Percentiles rank a stretch among this genome's conserved stretches.
phyloP scores from a whole-genome alignment of 345 rosid species.

The Hevea brasiliensis region DNA sequence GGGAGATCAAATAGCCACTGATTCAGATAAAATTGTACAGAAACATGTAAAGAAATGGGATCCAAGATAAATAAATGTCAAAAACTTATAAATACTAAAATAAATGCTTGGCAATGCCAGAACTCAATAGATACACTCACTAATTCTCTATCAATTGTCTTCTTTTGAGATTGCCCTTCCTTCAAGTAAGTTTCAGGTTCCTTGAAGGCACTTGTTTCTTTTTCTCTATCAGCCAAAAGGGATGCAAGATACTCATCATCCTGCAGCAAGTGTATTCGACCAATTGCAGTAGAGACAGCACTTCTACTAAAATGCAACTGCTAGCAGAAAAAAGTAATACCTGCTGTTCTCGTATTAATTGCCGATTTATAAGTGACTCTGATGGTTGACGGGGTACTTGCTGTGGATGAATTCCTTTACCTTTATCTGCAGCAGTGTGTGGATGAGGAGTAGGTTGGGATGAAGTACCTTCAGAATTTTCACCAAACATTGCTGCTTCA shows the following conservation, averaged over 20 bases:
- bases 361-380: slow-evolving; percentile 21
- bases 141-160: slow-evolving; percentile 34
- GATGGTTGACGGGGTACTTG: slow-evolving; percentile 26
- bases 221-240: slow-evolving; percentile 42
- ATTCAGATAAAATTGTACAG: slow-evolving; percentile 3
- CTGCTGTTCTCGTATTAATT: slow-evolving; percentile 39
- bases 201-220: slow-evolving; percentile 33
- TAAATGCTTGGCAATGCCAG: neutral
- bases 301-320: slow-evolving; percentile 11
- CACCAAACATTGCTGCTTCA: slow-evolving; percentile 59
- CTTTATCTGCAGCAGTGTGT: slow-evolving; percentile 19
- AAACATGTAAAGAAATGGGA: neutral
- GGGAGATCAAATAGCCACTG: neutral
- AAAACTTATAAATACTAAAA: neutral
- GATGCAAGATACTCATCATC: slow-evolving; percentile 45
- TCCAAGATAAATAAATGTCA: neutral
- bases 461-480: slow-evolving; percentile 37
- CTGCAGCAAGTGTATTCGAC: slow-evolving; percentile 27
- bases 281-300: slow-evolving; percentile 10
- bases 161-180: slow-evolving; percentile 29
- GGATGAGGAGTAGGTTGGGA: slow-evolving; percentile 14
- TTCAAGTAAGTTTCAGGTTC: slow-evolving; percentile 31
- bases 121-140: neutral
- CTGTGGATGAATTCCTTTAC: slow-evolving; percentile 11
- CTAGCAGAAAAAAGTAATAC: slow-evolving; percentile 19